Conservation (phyloP, 1,284 basidiomycete genomes). For the Tremellales sp. region DNA sequence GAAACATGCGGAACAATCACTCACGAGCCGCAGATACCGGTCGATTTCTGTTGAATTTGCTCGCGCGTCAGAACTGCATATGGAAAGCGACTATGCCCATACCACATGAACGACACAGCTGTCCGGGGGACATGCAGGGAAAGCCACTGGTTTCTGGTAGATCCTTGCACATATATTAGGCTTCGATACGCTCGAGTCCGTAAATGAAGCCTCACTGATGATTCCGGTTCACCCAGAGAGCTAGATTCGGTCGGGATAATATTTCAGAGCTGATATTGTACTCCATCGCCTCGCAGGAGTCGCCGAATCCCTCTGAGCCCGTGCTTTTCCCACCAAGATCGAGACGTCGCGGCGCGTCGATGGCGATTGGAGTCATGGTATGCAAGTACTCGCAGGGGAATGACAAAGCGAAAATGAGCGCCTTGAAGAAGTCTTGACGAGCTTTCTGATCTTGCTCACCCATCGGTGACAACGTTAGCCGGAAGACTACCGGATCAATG, state of each 20-base stretch:
- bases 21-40: slow-evolving; percentile 26
- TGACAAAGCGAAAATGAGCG: too few relatives aligned
- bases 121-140: slow-evolving; percentile 24
- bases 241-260: slow-evolving; percentile 25
- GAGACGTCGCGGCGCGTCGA: neutral
- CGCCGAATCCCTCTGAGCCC: too few relatives aligned
- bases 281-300: slow-evolving; percentile 1
- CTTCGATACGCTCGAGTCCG: neutral
- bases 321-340: too few relatives aligned
- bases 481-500: too few relatives aligned
- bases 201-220: slow-evolving; percentile 21
- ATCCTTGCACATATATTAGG: slow-evolving; percentile 11
- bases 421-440: too few relatives aligned
- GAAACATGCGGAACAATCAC: neutral
- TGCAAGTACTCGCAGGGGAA: too few relatives aligned
- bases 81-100: neutral
- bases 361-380: neutral
- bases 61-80: neutral
- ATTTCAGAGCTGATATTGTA: slow-evolving; percentile 13
- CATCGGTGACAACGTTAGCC: too few relatives aligned
- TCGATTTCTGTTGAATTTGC: slow-evolving; percentile 15
- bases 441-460: too few relatives aligned
- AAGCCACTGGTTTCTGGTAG: slow-evolving; percentile 28
- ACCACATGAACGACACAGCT: slow-evolving; percentile 28
- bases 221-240: slow-evolving; percentile 32